phyloP scores from a whole-genome alignment of 202 grass and related monocot species.

The Bolboschoenoplectus hybrid region DNA sequence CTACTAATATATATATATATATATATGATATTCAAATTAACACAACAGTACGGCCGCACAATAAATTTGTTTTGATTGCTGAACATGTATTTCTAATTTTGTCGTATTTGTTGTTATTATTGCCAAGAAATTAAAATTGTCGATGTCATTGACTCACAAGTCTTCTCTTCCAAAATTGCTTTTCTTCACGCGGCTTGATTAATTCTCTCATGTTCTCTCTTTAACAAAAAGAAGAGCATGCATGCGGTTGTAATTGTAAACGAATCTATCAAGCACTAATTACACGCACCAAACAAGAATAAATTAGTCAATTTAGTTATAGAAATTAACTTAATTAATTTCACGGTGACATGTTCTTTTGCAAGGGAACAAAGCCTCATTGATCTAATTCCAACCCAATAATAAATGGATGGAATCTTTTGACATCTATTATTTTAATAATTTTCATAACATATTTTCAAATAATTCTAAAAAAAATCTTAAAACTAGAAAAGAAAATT shows the following conservation, averaged over 20 bases:
- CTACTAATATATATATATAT: no score
- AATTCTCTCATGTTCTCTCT: neutral
- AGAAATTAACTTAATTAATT: neutral
- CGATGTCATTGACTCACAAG: conserved; percentile 14
- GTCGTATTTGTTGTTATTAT: neutral
- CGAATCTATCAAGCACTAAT: conserved; percentile 1
- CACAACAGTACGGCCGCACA: neutral
- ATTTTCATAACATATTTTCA: no score
- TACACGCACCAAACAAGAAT: neutral
- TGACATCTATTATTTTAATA: no score
- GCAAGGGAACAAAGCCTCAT: conserved; percentile 12
- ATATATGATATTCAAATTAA: neutral
- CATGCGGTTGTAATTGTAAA: neutral
- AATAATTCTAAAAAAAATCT: no score
- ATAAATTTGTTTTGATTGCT: neutral
- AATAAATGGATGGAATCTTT: neutral
- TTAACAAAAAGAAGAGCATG: neutral
- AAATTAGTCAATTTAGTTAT: neutral
- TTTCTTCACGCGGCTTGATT: conserved; percentile 14
- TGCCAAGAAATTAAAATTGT: neutral
- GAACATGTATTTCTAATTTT: neutral
- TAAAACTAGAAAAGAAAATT: no score
- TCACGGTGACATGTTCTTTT: neutral
- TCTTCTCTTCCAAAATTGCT: neutral
- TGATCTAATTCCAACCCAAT: neutral